phyloP scores from a whole-genome alignment of 2,329 filamentous ascomycete species.

The Aspergillus chevalieri region DNA sequence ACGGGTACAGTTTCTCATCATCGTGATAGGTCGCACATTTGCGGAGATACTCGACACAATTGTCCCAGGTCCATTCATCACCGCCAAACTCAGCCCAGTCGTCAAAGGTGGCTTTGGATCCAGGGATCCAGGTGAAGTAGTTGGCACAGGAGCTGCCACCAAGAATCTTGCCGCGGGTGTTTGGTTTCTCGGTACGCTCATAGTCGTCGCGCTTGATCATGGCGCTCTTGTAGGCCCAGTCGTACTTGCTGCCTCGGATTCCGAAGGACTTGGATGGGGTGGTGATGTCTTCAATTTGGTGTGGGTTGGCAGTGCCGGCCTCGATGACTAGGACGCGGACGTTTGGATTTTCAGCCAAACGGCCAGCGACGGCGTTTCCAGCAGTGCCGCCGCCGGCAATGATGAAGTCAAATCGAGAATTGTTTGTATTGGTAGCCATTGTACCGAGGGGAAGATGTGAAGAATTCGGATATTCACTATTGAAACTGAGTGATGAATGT shows the following conservation, averaged over 20 bases:
- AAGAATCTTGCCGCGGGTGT: conserved; percentile 55
- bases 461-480: background rate
- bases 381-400: conserved; percentile 33
- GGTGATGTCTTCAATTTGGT: conserved; percentile 48
- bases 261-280: conserved; percentile 53
- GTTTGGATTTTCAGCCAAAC: conserved; percentile 47
- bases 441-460: background rate
- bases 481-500: background rate
- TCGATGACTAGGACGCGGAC: conserved; percentile 36
- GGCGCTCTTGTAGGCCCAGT: conserved; percentile 58
- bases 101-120: conserved; percentile 52
- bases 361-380: conserved; percentile 41
- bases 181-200: conserved; percentile 57
- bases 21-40: conserved; percentile 57
- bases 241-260: conserved; percentile 52
- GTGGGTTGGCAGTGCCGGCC: conserved; percentile 40
- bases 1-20: conserved; percentile 43
- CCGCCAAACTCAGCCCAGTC: conserved; percentile 44
- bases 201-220: conserved; percentile 53
- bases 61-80: conserved; percentile 52
- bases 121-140: conserved; percentile 60
- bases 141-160: conserved; percentile 56
- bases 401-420: conserved; percentile 22
- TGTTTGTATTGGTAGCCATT: conserved; percentile 9
- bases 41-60: conserved; percentile 46